Evolutionary conservation across 2,329 filamentous ascomycete genomes (phyloP).

Genomic region (Parasarocladium wereldwijsianum): DNA sequence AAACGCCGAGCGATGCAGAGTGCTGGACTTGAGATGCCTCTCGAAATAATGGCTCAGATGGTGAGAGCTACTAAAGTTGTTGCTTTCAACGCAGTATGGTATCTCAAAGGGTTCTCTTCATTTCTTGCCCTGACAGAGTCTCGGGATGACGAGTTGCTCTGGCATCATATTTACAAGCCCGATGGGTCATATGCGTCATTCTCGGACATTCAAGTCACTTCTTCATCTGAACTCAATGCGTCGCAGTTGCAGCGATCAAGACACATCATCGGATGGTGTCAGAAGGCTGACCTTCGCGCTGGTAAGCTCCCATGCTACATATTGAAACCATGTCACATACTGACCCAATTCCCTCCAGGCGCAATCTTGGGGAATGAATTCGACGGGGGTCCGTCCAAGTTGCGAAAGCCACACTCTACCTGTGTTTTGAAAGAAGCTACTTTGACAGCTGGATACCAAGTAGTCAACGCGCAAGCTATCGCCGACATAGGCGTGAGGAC

Average conservation of each 20-base stretch:
- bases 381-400: background rate
- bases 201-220: constrained; percentile 2
- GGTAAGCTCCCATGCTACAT: background rate
- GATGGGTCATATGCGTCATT: constrained; percentile 1
- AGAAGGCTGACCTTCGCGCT: background rate
- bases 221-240: background rate
- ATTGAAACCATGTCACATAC: background rate
- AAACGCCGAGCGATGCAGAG: background rate
- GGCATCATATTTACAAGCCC: constrained; percentile 6
- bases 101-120: constrained; percentile 8
- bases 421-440: background rate
- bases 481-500: background rate
- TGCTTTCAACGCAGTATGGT: constrained; percentile 3
- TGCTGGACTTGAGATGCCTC: constrained; percentile 6
- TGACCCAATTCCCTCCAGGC: background rate
- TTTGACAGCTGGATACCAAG: background rate
- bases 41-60: constrained; percentile 7
- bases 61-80: constrained; percentile 3
- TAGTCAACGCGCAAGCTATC: background rate
- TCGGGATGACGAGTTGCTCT: constrained; percentile 4
- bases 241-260: background rate
- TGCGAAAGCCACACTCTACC: background rate
- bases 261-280: background rate
- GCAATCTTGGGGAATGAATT: background rate
- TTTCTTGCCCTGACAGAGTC: constrained; percentile 5